phyloP scores from a whole-genome alignment of 768 basidiomycete genomes.

The Dentipellis sp. region DNA sequence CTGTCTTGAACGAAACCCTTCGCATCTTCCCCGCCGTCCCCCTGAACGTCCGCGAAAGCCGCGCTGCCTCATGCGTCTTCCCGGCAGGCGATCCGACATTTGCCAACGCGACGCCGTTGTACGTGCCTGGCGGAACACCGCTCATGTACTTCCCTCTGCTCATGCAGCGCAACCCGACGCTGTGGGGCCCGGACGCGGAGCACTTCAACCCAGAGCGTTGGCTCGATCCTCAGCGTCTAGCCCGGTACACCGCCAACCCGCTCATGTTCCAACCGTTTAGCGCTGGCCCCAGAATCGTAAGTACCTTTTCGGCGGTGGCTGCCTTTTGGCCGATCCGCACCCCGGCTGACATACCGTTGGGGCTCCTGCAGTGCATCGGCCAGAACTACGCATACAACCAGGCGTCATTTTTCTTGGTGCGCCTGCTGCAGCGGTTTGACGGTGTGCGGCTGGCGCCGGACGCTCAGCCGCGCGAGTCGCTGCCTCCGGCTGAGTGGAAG shows the following conservation, averaged over 20 bases:
- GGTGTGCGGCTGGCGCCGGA: conserved; percentile 15
- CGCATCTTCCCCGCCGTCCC: conserved; percentile 11
- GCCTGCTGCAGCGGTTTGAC: conserved; percentile 42
- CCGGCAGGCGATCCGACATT: conserved; percentile 12
- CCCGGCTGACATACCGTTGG: not conserved
- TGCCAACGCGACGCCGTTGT: conserved; percentile 11
- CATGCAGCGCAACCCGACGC: conserved; percentile 33
- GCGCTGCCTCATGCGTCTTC: conserved; percentile 6
- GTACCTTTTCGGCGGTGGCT: not conserved
- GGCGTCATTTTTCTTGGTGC: conserved; percentile 43
- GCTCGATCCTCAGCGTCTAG: conserved; percentile 41
- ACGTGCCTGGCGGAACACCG: conserved; percentile 11
- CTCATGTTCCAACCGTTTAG: conserved; percentile 68
- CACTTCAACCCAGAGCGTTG: conserved; percentile 58
- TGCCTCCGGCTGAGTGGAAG: conserved; percentile 16
- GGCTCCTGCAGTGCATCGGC: conserved; percentile 34
- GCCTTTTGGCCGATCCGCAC: not conserved
- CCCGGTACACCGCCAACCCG: conserved; percentile 47
- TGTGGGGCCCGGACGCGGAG: conserved; percentile 46
- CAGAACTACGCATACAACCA: conserved; percentile 51
- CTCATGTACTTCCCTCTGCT: conserved; percentile 21
- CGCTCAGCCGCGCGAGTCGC: conserved; percentile 13
- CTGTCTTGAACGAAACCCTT: conserved; percentile 26
- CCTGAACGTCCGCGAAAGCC: conserved; percentile 7
- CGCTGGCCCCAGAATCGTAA: conserved; percentile 47